Evolutionary conservation across 495 filamentous ascomycete genomes (phyloP).

Genomic region (Penicillium chermesinum): DNA sequence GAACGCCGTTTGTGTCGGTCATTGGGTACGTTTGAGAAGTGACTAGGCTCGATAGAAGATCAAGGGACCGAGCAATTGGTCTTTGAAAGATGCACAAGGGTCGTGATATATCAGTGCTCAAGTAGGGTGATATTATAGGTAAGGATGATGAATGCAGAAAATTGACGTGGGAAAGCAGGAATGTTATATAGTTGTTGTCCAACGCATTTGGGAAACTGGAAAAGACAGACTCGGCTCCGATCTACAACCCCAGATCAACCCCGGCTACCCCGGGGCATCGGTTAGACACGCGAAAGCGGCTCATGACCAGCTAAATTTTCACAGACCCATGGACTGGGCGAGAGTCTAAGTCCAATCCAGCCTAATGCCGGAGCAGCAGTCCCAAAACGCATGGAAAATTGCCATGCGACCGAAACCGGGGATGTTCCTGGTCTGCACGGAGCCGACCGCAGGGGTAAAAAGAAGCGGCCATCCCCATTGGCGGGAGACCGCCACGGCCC

Average conservation of each 20-base stretch:
- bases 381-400: not conserved
- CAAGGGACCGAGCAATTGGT: not conserved
- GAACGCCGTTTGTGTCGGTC: slow-evolving; percentile 5
- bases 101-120: no score
- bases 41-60: not conserved
- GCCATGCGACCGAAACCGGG: slow-evolving; percentile 1
- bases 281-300: not conserved
- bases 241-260: not conserved
- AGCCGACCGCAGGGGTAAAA: not conserved
- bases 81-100: not conserved
- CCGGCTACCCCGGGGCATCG: not conserved
- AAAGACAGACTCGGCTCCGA: not conserved
- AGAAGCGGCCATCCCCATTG: not conserved
- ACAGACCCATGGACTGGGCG: not conserved
- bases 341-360: not conserved
- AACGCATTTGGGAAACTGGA: not conserved
- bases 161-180: slow-evolving; percentile 3
- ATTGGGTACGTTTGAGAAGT: not conserved
- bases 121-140: no score
- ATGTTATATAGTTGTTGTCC: not conserved
- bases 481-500: not conserved
- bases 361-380: not conserved
- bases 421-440: not conserved
- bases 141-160: slow-evolving; percentile 5
- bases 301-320: not conserved